These are phyloP conservation scores for Daldinia vernicosa DNA, from an alignment of 495 filamentous ascomycete species.

Conservation along the genomic window DNA sequence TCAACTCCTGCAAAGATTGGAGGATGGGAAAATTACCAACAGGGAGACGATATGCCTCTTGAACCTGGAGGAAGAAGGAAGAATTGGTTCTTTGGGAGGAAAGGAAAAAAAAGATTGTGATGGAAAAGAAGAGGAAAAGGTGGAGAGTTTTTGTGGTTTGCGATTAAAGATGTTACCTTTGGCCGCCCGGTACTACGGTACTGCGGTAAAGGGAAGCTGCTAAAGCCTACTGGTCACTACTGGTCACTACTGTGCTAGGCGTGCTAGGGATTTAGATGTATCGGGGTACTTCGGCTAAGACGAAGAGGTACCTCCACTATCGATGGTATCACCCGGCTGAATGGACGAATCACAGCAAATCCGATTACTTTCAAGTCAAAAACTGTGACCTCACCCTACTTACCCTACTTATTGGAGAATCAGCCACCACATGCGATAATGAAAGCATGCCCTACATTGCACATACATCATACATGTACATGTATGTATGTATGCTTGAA, in stretches of 20 bases:
- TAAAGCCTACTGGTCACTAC: constrained; percentile 40
- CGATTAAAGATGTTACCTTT: constrained; percentile 41
- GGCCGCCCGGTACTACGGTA: constrained; percentile 37
- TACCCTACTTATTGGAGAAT: constrained; percentile 34
- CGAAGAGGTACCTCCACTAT: constrained; percentile 37
- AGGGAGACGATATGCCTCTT: constrained; percentile 30
- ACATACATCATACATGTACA: no score
- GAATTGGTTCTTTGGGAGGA: constrained; percentile 28
- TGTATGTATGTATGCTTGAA: not conserved
- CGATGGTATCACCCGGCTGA: constrained; percentile 40
- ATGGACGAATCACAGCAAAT: constrained; percentile 46
- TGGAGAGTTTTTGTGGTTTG: constrained; percentile 45
- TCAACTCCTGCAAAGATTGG: constrained; percentile 20
- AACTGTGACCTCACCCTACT: constrained; percentile 41
- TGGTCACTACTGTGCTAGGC: constrained; percentile 26
- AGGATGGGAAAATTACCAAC: constrained; percentile 11
- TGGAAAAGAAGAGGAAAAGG: constrained; percentile 42
- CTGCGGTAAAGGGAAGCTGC: constrained; percentile 45
- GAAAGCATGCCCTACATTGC: no score
- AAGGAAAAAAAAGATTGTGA: constrained; percentile 38
- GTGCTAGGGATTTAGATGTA: constrained; percentile 28
- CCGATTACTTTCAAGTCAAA: constrained; percentile 43
- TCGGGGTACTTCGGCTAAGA: constrained; percentile 45
- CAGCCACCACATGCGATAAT: constrained; percentile 29
- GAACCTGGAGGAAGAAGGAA: constrained; percentile 13